Conservation (phyloP, 2,329 filamentous ascomycete species). For the Graphiopsis chlorocephala region DNA sequence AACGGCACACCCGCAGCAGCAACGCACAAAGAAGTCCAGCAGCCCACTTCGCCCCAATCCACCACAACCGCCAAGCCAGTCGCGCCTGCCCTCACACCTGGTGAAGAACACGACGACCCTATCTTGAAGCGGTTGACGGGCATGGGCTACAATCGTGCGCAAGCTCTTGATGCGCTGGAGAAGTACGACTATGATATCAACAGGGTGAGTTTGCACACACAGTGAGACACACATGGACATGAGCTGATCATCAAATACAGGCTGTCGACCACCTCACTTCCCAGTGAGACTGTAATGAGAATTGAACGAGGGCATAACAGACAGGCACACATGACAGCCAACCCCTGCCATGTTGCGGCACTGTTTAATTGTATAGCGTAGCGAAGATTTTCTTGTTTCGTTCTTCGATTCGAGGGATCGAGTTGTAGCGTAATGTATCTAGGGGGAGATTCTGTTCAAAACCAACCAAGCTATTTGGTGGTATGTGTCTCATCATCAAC, state of each 20-base stretch:
- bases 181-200: slow-evolving; percentile 96
- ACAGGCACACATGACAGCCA: background rate
- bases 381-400: background rate
- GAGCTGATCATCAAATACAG: background rate
- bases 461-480: background rate
- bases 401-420: background rate
- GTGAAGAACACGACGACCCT: slow-evolving; percentile 82
- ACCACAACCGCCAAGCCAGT: slow-evolving; percentile 11
- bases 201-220: slow-evolving; percentile 62
- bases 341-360: background rate
- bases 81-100: slow-evolving; percentile 56
- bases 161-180: slow-evolving; percentile 78
- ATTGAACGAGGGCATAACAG: background rate
- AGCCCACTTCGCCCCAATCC: slow-evolving; percentile 17
- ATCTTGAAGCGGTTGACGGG: slow-evolving; percentile 83
- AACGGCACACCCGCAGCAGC: slow-evolving; percentile 10
- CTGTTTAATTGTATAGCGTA: background rate
- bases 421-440: slow-evolving; percentile 14
- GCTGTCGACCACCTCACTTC: slow-evolving; percentile 25
- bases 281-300: background rate
- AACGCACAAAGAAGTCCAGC: slow-evolving; percentile 17
- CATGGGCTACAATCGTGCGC: slow-evolving; percentile 79
- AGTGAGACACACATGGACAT: too few species aligned
- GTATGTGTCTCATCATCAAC: background rate
- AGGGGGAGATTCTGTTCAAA: background rate